Conservation (phyloP, 768 basidiomycete species). For the Podaxis carcinomalis region DNA sequence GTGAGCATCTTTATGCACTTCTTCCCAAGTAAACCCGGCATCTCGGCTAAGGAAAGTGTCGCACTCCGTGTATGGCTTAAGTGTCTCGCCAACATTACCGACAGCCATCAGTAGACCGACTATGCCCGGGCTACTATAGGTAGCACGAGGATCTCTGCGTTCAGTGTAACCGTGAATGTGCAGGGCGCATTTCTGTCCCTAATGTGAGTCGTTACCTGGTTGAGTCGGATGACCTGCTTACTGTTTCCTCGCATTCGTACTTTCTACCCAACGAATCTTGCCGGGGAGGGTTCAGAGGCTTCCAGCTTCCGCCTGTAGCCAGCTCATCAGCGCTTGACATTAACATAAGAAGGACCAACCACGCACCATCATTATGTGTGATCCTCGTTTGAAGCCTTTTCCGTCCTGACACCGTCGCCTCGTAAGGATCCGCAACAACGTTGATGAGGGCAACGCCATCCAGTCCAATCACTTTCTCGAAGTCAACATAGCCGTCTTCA, state of each 20-base stretch:
- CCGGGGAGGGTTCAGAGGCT: conserved; percentile 68
- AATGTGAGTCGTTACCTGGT: background rate
- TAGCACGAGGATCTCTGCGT: conserved; percentile 82
- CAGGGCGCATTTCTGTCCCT: conserved; percentile 68
- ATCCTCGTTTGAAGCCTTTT: conserved; percentile 85
- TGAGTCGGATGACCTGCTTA: conserved; percentile 25
- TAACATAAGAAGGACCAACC: background rate
- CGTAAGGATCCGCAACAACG: conserved; percentile 75
- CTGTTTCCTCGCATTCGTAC: conserved; percentile 70
- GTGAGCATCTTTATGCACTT: conserved; percentile 97
- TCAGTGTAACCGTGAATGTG: conserved; percentile 97
- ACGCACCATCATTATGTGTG: conserved; percentile 92
- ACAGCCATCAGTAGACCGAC: conserved; percentile 95
- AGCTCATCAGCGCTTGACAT: conserved; percentile 1
- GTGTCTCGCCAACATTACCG: conserved; percentile 86
- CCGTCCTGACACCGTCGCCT: conserved; percentile 62
- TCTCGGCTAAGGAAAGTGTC: conserved; percentile 97
- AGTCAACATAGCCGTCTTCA: conserved; percentile 83
- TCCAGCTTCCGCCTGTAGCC: conserved; percentile 77
- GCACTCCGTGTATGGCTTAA: conserved; percentile 78
- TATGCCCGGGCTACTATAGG: conserved; percentile 89
- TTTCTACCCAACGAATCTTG: conserved; percentile 68
- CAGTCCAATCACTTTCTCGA: conserved; percentile 94
- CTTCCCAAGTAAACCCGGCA: conserved; percentile 97
- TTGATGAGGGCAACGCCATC: conserved; percentile 96